Base-by-base conservation (phyloP, 1,284 basidiomycete genomes). In the Somion occarium region DNA sequence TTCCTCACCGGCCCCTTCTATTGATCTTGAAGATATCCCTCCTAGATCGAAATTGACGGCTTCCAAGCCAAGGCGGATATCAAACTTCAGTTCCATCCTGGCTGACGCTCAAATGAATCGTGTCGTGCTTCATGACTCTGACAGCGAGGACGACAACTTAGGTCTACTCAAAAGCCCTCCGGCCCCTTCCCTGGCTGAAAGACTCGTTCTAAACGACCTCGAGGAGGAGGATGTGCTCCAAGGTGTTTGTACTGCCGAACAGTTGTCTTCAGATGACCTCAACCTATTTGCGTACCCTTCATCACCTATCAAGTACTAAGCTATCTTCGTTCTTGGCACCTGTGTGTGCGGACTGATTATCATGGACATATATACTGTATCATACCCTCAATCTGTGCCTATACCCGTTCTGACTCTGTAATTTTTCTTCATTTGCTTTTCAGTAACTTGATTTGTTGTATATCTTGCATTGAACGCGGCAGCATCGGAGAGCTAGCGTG, bases 201-300 rank as follows among this genome's bases (percentile, higher is more conserved):
- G n/a, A 34, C 15, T 7, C 30, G 30, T 7, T 7, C 7, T 34
- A 15, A 15, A 34, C 30, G 30, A 34, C 30, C n/a, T n/a, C n/a
- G n/a, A n/a, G n/a, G 30, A 34, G 7, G 7, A 7, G 7, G 30
- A 34, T 7, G 26, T 50, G 20, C 52, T 46, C 44, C 52, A 56
- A 57, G 53, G 58, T 48, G 48, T 54, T 43, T 42, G 50, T 27
- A 49, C 42, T n/a, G 53, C 44, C 7, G 52, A 46, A 34, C 56
- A 60, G 43, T 51, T 61, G 5, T 64, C 66, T 38, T 82, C 79
- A 13, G 79, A 81, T 50, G 79, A 81, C 55, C 61, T 81, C 53
- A 68, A 81, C 61, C 61, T 81, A 50, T 80, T 81, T 60, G 70
- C 73, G 12, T 73, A 68, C 55, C 46, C 59, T 27, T 53, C 51